Conservation (phyloP, 2,329 filamentous ascomycete species). For the Botrytis cinerea region DNA sequence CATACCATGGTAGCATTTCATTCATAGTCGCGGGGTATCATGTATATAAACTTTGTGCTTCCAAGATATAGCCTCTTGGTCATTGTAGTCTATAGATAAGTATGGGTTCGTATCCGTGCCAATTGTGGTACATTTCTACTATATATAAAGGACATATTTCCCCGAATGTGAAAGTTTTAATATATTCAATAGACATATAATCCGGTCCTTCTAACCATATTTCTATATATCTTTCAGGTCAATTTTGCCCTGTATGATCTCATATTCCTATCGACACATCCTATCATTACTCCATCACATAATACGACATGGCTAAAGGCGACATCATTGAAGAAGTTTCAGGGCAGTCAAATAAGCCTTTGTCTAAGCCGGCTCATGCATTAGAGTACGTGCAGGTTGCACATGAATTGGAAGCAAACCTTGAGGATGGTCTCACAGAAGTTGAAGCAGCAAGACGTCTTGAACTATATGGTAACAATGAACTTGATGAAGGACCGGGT, state of each 20-base stretch:
- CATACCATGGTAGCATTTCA: neutral
- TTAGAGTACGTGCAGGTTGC: conserved; percentile 55
- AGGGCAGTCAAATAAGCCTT: conserved; percentile 52
- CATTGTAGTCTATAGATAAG: neutral
- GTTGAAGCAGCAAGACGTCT: conserved; percentile 57
- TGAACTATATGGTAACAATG: conserved; percentile 60
- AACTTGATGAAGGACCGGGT: conserved; percentile 60
- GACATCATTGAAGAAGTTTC: conserved; percentile 42
- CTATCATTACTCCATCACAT: conserved; percentile 13
- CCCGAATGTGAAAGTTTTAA: neutral
- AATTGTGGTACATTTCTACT: neutral
- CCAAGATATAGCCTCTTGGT: conserved; percentile 5
- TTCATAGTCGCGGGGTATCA: neutral
- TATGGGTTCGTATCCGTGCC: neutral
- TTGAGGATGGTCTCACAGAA: conserved; percentile 58
- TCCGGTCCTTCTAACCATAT: neutral
- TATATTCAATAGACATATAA: neutral
- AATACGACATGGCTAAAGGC: conserved; percentile 11
- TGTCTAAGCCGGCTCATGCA: conserved; percentile 64
- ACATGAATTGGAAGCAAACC: conserved; percentile 56
- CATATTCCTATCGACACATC: conserved; percentile 14
- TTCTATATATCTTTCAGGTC: neutral
- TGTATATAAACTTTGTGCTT: neutral
- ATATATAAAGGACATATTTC: neutral
- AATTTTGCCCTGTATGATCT: conserved; percentile 17